Evolutionary conservation across 148 eudicot species (phyloP).

Genomic region (Vaccinium vitisidaea): DNA sequence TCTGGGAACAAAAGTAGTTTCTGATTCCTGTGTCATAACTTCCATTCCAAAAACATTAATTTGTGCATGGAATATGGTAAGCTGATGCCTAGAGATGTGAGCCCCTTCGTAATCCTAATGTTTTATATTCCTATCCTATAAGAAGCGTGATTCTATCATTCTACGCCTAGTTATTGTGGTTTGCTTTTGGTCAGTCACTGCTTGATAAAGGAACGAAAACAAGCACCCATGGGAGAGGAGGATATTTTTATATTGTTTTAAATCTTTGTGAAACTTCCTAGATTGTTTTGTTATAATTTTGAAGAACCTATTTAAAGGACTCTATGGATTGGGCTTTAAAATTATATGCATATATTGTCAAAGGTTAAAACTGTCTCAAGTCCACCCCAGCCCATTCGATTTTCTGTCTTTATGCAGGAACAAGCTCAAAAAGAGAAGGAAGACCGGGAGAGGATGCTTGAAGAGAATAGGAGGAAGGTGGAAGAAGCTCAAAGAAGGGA

Average conservation of each 20-base stretch:
- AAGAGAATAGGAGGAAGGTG: constrained; percentile 71
- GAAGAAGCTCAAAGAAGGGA: constrained; percentile 83
- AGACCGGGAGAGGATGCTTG: constrained; percentile 74
- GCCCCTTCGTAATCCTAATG: background rate
- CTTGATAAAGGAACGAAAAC: background rate
- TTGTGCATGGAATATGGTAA: background rate
- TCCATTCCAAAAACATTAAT: background rate
- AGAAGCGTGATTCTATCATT: background rate
- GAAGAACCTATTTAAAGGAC: background rate
- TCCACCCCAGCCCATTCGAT: background rate
- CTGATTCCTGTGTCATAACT: background rate
- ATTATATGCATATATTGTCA: background rate
- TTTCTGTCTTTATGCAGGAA: constrained; percentile 44
- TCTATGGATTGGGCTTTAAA: background rate
- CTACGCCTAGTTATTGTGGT: background rate
- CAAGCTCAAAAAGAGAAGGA: constrained; percentile 70
- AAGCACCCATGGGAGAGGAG: background rate
- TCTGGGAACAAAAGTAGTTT: background rate
- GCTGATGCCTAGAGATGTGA: background rate
- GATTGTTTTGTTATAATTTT: background rate
- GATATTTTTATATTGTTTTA: background rate
- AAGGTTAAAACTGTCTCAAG: background rate
- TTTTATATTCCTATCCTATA: background rate
- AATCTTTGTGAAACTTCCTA: background rate
- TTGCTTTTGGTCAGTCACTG: background rate